A percentile compares a stretch with the other conserved stretches of the same genome.
These are phyloP conservation scores for Cyclotella sp. DNA, from an alignment of 108 stramenopile genomes.

Conservation along the genomic window DNA sequence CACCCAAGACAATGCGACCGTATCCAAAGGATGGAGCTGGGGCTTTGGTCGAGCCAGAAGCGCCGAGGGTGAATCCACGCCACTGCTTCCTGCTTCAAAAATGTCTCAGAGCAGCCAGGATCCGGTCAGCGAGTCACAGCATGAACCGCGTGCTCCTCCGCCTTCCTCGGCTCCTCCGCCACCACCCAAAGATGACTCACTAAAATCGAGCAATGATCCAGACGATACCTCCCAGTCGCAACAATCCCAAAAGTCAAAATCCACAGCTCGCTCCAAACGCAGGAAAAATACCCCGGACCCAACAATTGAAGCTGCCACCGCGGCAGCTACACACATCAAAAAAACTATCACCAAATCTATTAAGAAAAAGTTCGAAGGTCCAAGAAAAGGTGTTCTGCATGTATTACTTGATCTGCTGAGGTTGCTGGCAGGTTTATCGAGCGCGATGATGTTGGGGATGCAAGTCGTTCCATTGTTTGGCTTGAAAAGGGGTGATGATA, in stretches of 20 bases:
- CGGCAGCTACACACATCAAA: neutral
- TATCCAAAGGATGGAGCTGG: neutral
- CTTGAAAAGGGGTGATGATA: constrained; percentile 7
- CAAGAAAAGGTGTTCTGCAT: constrained; percentile 26
- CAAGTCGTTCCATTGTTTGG: constrained; percentile 40
- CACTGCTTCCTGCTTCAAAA: neutral
- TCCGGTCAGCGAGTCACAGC: neutral
- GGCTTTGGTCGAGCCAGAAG: neutral
- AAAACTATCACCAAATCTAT: constrained; percentile 11
- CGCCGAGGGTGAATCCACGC: constrained; percentile 10
- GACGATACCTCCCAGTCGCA: constrained; percentile 3
- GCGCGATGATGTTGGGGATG: constrained; percentile 40
- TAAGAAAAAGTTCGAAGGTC: constrained; percentile 31
- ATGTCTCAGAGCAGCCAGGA: neutral
- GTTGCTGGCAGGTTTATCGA: constrained; percentile 28
- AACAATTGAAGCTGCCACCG: constrained; percentile 12
- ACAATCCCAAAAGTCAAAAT: constrained; percentile 1
- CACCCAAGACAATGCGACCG: neutral
- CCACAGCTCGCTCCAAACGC: neutral
- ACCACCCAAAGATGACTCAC: neutral
- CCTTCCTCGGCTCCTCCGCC: constrained; percentile 24
- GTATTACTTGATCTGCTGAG: constrained; percentile 34
- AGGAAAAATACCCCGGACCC: constrained; percentile 9
- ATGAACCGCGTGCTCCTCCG: constrained; percentile 8
- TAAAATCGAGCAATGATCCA: neutral